A percentile compares a stretch with the other conserved stretches of the same genome.
These are phyloP conservation scores for Tulasnella sp. DNA, from an alignment of 768 basidiomycete species.

Conservation along the genomic window DNA sequence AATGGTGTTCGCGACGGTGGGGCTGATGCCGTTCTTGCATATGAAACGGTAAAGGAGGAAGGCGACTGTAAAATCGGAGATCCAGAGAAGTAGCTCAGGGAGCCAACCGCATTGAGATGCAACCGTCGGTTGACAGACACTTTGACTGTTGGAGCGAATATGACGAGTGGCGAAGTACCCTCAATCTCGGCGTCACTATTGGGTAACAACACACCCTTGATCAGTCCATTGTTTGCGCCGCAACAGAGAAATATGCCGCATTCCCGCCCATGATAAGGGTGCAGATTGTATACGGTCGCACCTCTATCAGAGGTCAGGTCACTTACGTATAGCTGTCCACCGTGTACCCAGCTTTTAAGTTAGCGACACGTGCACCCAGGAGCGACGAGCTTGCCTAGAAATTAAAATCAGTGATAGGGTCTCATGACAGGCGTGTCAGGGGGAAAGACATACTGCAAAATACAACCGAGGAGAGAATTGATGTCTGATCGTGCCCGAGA, in stretches of 20 bases:
- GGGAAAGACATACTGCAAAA: not conserved
- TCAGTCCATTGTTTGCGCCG: not conserved
- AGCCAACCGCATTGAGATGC: conserved; percentile 17
- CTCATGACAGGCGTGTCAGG: not conserved
- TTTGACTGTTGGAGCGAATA: conserved; percentile 1
- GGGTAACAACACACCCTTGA: not conserved
- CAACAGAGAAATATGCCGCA: not conserved
- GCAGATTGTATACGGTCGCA: not conserved
- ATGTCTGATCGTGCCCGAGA: conserved; percentile 26
- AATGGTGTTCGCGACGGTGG: conserved; percentile 9
- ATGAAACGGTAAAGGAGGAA: conserved; percentile 15
- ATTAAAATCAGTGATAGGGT: not conserved
- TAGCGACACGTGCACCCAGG: not conserved
- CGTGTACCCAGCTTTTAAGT: conserved; percentile 7
- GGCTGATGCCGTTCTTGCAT: not conserved
- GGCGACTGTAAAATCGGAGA: not conserved
- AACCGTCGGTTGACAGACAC: conserved; percentile 1
- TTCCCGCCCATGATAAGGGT: conserved; percentile 5
- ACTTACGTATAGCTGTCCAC: conserved; percentile 19
- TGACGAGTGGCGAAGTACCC: not conserved
- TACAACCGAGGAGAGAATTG: conserved; percentile 22
- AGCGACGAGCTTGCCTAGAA: conserved; percentile 14
- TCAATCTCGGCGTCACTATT: not conserved
- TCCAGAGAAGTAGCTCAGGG: not conserved
- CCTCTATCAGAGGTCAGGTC: not conserved